Conservation (phyloP, 306 rosid species). For the Erythrophleum fordii region DNA sequence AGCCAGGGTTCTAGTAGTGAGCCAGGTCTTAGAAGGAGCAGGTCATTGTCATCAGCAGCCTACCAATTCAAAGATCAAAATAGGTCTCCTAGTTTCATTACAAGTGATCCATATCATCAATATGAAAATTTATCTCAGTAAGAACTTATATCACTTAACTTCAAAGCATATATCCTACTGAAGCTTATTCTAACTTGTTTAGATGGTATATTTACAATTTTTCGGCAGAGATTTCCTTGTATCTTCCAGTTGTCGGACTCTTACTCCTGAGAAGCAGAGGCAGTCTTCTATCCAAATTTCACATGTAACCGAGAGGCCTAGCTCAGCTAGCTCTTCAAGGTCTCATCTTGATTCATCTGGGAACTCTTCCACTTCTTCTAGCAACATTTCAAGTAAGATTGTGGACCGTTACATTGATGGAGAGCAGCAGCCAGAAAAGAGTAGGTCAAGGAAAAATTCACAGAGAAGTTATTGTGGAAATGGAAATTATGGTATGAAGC, state of each 20-base stretch:
- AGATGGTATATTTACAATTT: neutral
- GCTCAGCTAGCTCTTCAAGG: constrained; percentile 64
- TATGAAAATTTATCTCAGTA: constrained; percentile 72
- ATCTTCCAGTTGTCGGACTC: constrained; percentile 54
- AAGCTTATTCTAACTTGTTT: constrained; percentile 14
- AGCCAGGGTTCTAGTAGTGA: constrained; percentile 51
- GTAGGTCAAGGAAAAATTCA: constrained; percentile 48
- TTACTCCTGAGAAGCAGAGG: constrained; percentile 62
- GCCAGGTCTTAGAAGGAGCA: constrained; percentile 82
- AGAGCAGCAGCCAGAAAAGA: constrained; percentile 74
- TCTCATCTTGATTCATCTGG: constrained; percentile 69
- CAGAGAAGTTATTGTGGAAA: constrained; percentile 52
- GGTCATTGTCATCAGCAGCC: constrained; percentile 84
- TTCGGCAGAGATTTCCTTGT: constrained; percentile 38
- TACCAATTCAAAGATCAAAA: constrained; percentile 59
- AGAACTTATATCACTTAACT: constrained; percentile 40
- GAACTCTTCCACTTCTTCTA: constrained; percentile 75
- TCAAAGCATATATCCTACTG: constrained; percentile 33
- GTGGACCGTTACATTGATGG: constrained; percentile 92
- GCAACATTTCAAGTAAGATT: constrained; percentile 67
- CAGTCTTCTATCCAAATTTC: constrained; percentile 49
- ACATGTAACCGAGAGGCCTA: constrained; percentile 52
- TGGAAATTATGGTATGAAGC: constrained; percentile 58
- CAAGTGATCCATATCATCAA: constrained; percentile 55
- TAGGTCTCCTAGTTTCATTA: constrained; percentile 70